These are phyloP conservation scores for Tuber borchii DNA, from an alignment of 495 filamentous ascomycete genomes.

Conservation along the genomic window DNA sequence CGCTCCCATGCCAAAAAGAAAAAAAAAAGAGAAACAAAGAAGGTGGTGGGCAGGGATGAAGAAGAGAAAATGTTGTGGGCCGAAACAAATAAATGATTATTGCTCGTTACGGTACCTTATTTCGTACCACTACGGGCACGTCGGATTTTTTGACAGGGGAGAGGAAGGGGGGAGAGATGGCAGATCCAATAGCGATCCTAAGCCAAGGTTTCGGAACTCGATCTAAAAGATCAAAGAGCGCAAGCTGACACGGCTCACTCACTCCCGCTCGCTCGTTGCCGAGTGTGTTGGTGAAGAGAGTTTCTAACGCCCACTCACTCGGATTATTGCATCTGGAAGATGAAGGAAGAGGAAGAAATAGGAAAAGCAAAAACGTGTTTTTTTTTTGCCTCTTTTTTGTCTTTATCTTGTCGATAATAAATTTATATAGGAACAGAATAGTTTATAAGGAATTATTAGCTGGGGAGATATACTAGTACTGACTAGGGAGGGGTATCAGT, in stretches of 20 bases:
- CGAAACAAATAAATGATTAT: background rate
- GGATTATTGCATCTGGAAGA: no score
- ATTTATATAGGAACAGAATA: background rate
- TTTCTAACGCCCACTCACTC: background rate
- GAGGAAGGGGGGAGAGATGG: background rate
- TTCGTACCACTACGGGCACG: background rate
- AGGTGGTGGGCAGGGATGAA: background rate
- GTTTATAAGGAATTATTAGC: background rate
- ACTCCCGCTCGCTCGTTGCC: background rate
- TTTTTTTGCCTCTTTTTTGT: background rate
- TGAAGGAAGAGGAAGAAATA: background rate
- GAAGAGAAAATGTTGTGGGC: background rate
- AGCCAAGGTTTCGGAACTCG: background rate
- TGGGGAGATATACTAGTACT: background rate
- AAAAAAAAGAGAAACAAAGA: background rate
- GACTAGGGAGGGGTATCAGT: background rate
- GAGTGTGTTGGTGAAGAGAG: background rate
- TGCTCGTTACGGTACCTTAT: background rate
- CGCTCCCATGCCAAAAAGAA: background rate
- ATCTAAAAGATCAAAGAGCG: background rate
- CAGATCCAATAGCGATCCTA: background rate
- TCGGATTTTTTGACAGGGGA: background rate
- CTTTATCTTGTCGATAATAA: background rate
- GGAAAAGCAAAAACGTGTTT: background rate
- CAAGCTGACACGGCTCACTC: background rate